Conservation (phyloP, 176 grass and related monocot genomes). For the Triticum aestivum region DNA sequence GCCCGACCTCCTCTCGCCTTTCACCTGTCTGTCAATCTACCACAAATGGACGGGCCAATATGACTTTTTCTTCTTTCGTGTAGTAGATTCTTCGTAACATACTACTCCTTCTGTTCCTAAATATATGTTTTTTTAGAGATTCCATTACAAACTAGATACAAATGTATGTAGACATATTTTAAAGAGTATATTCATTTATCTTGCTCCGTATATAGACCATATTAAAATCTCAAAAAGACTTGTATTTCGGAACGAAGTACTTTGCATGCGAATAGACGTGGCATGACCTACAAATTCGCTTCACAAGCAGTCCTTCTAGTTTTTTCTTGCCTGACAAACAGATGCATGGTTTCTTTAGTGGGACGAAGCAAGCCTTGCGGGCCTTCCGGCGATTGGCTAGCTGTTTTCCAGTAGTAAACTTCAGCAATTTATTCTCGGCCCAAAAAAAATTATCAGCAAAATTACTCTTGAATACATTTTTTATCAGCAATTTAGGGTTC, state of each 20-base stretch:
- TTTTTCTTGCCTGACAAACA: no score
- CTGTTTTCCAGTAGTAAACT: neutral
- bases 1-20: neutral
- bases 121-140: no score
- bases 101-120: no score
- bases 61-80: neutral
- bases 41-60: neutral
- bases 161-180: no score
- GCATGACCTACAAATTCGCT: neutral
- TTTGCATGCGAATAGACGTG: neutral
- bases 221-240: no score
- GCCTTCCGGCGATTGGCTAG: neutral
- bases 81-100: neutral
- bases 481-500: neutral
- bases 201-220: no score
- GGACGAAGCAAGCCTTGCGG: neutral
- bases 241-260: no score
- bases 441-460: neutral
- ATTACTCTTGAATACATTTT: neutral
- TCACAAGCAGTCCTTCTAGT: neutral
- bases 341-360: neutral
- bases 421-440: neutral
- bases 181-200: no score
- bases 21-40: neutral
- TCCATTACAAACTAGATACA: no score